A percentile compares a stretch with the other conserved stretches of the same genome.
These are phyloP conservation scores for Dryas octopetala DNA, from an alignment of 306 rosid genomes.

Conservation along the genomic window DNA sequence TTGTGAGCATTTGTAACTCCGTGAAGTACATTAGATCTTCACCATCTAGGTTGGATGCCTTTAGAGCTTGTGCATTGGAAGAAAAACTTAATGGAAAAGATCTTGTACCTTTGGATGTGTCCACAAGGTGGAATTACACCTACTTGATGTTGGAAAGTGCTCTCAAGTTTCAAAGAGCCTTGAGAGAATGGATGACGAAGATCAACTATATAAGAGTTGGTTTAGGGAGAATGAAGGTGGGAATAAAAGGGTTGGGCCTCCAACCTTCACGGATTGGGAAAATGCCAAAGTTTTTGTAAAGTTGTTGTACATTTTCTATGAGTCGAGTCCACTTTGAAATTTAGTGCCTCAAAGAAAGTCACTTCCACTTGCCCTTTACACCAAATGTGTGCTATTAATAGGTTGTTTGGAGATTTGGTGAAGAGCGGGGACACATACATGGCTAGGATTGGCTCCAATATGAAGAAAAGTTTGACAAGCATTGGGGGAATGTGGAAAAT, in stretches of 20 bases:
- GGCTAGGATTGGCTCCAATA: neutral
- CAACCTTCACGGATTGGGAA: constrained; percentile 2
- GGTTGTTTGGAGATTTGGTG: neutral
- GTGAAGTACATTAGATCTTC: neutral
- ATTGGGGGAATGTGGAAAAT: neutral
- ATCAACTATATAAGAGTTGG: neutral
- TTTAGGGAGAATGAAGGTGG: neutral
- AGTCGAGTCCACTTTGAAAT: constrained; percentile 3
- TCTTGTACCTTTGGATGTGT: neutral
- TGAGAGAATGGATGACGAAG: neutral
- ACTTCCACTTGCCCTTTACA: neutral
- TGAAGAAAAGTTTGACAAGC: constrained; percentile 15
- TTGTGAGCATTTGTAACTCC: neutral
- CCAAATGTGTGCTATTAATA: neutral
- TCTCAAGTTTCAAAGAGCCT: neutral
- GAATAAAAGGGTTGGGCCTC: neutral
- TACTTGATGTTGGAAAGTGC: neutral
- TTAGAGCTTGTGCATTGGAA: neutral
- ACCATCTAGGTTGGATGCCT: neutral
- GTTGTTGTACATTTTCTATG: neutral
- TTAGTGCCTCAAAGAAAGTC: neutral
- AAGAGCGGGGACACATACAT: neutral
- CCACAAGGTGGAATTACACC: neutral
- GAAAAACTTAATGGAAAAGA: neutral
- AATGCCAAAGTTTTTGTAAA: neutral